These are phyloP conservation scores for Cercospora janseana DNA, from an alignment of 2,329 filamentous ascomycete species.

Conservation along the genomic window DNA sequence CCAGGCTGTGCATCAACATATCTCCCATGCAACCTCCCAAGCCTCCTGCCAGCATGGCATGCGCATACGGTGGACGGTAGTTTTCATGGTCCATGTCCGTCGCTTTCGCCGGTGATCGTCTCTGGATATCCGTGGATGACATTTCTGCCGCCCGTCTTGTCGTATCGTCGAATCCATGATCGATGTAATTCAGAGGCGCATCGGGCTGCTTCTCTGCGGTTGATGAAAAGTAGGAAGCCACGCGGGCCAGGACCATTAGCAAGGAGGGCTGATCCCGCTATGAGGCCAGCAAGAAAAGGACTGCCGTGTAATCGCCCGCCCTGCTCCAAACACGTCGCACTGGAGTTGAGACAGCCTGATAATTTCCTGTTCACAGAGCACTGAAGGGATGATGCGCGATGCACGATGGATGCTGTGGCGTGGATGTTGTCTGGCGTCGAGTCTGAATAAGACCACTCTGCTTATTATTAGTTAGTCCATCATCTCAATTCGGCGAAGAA, in stretches of 20 bases:
- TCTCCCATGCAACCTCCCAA: slow-evolving; percentile 90
- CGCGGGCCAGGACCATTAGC: slow-evolving; percentile 52
- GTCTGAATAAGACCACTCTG: neutral
- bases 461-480: too few species aligned
- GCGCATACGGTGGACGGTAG: slow-evolving; percentile 49
- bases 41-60: slow-evolving; percentile 88
- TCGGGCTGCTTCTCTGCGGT: slow-evolving; percentile 22
- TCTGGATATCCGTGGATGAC: slow-evolving; percentile 34
- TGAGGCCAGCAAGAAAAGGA: slow-evolving; percentile 5
- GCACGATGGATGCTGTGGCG: neutral
- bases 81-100: slow-evolving; percentile 41
- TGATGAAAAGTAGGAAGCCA: slow-evolving; percentile 47
- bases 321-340: neutral
- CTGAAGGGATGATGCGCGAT: neutral
- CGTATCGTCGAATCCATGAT: slow-evolving; percentile 37
- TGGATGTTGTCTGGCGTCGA: neutral
- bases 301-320: neutral
- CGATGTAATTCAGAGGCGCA: slow-evolving; percentile 37
- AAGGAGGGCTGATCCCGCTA: slow-evolving; percentile 13
- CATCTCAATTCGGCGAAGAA: slow-evolving; percentile 1
- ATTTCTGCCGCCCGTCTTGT: slow-evolving; percentile 39
- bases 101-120: slow-evolving; percentile 16
- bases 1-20: slow-evolving; percentile 97
- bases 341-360: neutral
- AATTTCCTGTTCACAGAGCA: neutral